phyloP scores from a whole-genome alignment of 345 rosid genomes.

The Heritiera littoralis region DNA sequence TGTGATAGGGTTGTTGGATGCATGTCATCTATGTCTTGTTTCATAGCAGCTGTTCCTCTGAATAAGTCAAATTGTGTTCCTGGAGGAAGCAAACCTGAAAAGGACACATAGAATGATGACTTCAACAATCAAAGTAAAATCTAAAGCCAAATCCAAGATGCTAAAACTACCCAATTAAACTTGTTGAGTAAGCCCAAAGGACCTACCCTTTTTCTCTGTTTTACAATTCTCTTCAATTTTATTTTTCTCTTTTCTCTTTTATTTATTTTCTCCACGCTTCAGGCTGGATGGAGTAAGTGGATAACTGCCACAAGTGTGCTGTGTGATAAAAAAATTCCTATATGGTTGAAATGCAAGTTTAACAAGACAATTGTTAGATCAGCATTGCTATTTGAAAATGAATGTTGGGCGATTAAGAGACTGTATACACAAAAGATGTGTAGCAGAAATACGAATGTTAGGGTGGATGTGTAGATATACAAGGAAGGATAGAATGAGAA shows the following conservation, averaged over 20 bases:
- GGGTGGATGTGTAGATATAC: too few relatives aligned
- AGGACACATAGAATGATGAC: constrained; percentile 12
- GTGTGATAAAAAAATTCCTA: too few relatives aligned
- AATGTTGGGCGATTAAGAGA: too few relatives aligned
- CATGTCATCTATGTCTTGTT: constrained; percentile 93
- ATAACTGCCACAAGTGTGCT: too few relatives aligned
- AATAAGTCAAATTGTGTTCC: constrained; percentile 98
- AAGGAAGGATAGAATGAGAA: too few relatives aligned
- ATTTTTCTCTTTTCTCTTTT: neutral
- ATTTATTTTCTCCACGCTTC: neutral
- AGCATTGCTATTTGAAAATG: too few relatives aligned
- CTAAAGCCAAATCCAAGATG: neutral
- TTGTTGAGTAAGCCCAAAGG: neutral
- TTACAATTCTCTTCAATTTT: neutral
- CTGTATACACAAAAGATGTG: too few relatives aligned
- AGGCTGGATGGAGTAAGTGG: too few relatives aligned
- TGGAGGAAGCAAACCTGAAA: constrained; percentile 88
- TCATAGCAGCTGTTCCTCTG: constrained; percentile 98
- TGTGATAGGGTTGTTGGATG: constrained; percentile 76
- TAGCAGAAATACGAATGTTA: too few relatives aligned
- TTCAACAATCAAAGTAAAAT: neutral
- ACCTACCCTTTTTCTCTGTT: neutral
- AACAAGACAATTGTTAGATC: too few relatives aligned
- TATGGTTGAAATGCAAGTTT: too few relatives aligned
- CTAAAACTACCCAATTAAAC: neutral